Evolutionary conservation across 129 eudicot species (phyloP), one percentile per base, ranked within the genome.

Genomic region (Pittosporum tobira): DNA sequence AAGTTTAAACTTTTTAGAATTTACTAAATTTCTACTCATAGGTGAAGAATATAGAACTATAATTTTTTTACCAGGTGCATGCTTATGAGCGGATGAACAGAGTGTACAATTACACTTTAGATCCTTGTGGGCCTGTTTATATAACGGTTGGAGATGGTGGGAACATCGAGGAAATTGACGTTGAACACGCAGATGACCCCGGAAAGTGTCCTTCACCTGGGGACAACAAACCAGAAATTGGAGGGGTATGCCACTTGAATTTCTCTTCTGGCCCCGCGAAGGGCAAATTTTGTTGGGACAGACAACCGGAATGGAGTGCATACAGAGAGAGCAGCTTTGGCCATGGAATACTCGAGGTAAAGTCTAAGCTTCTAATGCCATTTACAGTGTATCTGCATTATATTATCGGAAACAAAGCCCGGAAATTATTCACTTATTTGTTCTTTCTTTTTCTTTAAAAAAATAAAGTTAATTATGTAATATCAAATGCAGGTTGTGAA

Each of bases 281-380:
- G 71, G 97, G 93, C 14, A 80, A 80, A 56, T 89, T 85, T 71
- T 89, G 97, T 63, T 89, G 95, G 97, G 77, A 79, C 36, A 75
- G 66, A 55, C 97, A 85, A 61, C 97, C 97, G 5, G 97, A 85
- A 45, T 89, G 93, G 95, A 89, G 97, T 45, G 97, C 97, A 2
- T 89, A 64, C 58, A 79, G 97, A 63, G 97, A 89, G 70, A 89
- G 93, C 76, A 89, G 97, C 79, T 89, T 89, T 51, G 97, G 95
- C 27, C 97, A 89, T 73, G 97, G 97, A 40, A 82, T 85, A 37
- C 93, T 89, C 34, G 95, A 82, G 88, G 97, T 88, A 79, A 51
- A 22, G 4, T 51, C 14, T 15, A 19, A 50, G 9, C 46, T 19
- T n/a, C 31, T n/a, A 10, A 42, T 29, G 30, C 15, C 31, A 52